These are phyloP conservation scores for Paralagenidium karlingii DNA, from an alignment of 352 stramenopile genomes.

Conservation along the genomic window DNA sequence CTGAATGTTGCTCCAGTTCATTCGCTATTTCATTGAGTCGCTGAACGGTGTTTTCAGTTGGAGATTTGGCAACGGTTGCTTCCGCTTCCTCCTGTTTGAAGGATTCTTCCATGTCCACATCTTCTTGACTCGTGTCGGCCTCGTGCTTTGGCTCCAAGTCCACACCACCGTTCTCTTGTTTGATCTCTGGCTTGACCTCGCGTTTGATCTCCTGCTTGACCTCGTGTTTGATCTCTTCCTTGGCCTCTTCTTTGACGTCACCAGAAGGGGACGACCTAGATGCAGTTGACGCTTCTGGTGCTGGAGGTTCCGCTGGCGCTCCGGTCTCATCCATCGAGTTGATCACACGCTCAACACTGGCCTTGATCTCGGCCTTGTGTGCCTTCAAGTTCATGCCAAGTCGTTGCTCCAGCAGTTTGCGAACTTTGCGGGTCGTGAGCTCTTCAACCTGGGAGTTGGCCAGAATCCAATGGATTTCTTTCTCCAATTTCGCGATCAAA, in stretches of 20 bases:
- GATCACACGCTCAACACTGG: slow-evolving; percentile 63
- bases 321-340: slow-evolving; percentile 27
- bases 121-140: not conserved
- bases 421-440: slow-evolving; percentile 73
- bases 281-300: too few relatives aligned
- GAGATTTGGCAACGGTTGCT: not conserved
- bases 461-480: slow-evolving; percentile 71
- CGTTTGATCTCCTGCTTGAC: not conserved
- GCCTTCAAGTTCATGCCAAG: slow-evolving; percentile 57
- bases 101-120: not conserved
- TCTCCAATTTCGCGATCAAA: slow-evolving; percentile 45
- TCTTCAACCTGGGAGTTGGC: slow-evolving; percentile 67
- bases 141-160: not conserved
- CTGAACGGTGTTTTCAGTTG: not conserved
- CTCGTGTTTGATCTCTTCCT: not conserved
- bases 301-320: too few relatives aligned
- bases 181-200: not conserved
- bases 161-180: too few relatives aligned
- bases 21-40: too few relatives aligned
- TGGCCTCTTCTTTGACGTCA: not conserved
- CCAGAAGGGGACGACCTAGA: too few relatives aligned
- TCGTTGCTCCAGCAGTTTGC: slow-evolving; percentile 57
- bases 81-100: not conserved
- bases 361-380: slow-evolving; percentile 65
- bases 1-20: too few relatives aligned